Base-by-base conservation (phyloP, 345 rosid species). In the Arabis hirsuta region DNA sequence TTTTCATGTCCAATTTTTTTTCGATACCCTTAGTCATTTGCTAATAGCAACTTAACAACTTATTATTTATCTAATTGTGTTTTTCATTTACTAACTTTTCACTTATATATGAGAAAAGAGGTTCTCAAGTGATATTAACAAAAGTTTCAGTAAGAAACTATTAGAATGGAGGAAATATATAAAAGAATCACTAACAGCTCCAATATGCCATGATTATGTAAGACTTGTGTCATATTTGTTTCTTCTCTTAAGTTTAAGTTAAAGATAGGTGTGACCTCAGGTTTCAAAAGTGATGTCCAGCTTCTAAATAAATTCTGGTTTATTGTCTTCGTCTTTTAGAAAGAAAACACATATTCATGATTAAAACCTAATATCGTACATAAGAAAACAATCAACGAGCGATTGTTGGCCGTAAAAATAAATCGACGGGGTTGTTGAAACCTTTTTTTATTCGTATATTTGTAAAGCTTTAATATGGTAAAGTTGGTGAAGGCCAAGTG, bases 401-500 rank as follows among this genome's bases (percentile, higher is more conserved):
- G 10, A 67, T 61, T 5, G 31, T 46, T 29, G 60, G 65, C 53
- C 47, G 79, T 38, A 55, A 62, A 60, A 69, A 38, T 16, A 10
- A 39, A 54, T 52, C 9, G 79, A 76, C 62, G 70, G 70, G 79
- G 79, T 76, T 45, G 79, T 69, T 76, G 74, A 69, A 76, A 54
- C 58, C 46, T 55, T 61, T 70, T 59, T 62, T 27, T 36, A 69
- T 69, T 62, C 53, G 39, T 62, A 62, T 27, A 62, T 46, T 24
- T 68, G 63, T 47, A 36, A 62, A 54, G 58, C 51, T 68, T 61
- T 68, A 60, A 14, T 61, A 75, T 45, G 69, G 69, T 36, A 61
- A 75, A 68, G 74, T 75, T 76, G 74, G 74, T 76, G 79, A 76
- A 67, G 31, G 45, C 29, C 74, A 76, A 69, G 70, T 69, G 79